Evolutionary conservation across 345 rosid species (phyloP).

Genomic region (Moringa oleifera): DNA sequence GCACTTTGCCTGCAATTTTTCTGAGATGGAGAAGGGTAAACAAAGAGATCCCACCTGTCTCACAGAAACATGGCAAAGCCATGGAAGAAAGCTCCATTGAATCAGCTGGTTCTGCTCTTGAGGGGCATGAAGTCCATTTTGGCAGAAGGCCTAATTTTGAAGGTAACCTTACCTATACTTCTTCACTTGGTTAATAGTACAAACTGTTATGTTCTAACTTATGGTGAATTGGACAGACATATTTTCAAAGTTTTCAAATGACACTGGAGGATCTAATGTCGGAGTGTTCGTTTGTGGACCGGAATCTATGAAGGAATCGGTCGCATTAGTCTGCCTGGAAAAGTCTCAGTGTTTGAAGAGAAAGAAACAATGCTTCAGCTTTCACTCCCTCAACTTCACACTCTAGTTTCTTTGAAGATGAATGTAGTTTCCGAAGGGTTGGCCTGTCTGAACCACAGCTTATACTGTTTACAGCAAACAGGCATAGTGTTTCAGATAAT

Average conservation of each 20-base stretch:
- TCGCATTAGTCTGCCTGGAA: conserved; percentile 45
- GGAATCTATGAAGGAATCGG: conserved; percentile 55
- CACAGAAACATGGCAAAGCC: conserved; percentile 25
- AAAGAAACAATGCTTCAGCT: conserved; percentile 33
- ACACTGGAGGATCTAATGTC: conserved; percentile 35
- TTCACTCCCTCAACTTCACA: conserved; percentile 59
- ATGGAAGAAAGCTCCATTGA: conserved; percentile 25
- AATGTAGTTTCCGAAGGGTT: no score
- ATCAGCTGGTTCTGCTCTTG: conserved; percentile 14
- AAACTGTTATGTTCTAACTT: not conserved
- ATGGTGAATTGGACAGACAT: conserved; percentile 34
- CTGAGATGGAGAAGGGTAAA: conserved; percentile 55
- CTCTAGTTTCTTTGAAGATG: conserved; percentile 28
- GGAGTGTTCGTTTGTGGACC: conserved; percentile 91
- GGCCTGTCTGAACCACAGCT: no score
- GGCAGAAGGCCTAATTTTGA: conserved; percentile 69
- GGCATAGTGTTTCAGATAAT: no score
- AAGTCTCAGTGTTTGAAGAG: conserved; percentile 23
- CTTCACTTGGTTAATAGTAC: not conserved
- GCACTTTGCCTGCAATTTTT: conserved; percentile 34
- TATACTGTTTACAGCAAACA: no score
- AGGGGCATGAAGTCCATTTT: conserved; percentile 55
- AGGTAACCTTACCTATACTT: conserved; percentile 34
- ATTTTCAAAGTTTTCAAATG: conserved; percentile 39
- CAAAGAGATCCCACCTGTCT: conserved; percentile 27